These are phyloP conservation scores for Russula sp. DNA, from an alignment of 768 basidiomycete genomes.

Conservation along the genomic window DNA sequence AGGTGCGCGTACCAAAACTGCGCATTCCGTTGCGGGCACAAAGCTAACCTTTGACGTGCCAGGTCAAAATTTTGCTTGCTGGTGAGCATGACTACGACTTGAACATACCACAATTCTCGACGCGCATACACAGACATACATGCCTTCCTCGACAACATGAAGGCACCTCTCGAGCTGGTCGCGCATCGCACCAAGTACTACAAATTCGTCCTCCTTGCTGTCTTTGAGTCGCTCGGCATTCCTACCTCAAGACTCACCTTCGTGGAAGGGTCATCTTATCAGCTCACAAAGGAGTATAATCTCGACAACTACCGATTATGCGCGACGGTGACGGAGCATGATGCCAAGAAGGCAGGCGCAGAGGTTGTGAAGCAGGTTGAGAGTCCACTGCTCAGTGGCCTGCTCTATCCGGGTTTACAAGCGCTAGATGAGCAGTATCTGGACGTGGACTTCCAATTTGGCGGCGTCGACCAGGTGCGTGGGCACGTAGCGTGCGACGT, in stretches of 20 bases:
- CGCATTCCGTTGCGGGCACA: conserved; percentile 24
- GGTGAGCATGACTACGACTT: conserved; percentile 37
- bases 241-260: conserved; percentile 80
- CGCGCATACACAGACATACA: conserved; percentile 63
- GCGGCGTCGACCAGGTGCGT: conserved; percentile 91
- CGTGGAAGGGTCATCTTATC: conserved; percentile 88
- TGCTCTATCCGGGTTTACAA: conserved; percentile 94
- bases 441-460: conserved; percentile 94
- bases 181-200: conserved; percentile 88
- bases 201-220: conserved; percentile 67
- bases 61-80: conserved; percentile 78
- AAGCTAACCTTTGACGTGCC: conserved; percentile 7
- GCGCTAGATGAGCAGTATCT: conserved; percentile 98
- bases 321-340: conserved; percentile 90
- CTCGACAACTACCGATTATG: conserved; percentile 92
- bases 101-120: background rate
- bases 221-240: conserved; percentile 86
- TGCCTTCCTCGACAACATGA: conserved; percentile 95
- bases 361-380: conserved; percentile 99
- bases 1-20: conserved; percentile 40
- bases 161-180: conserved; percentile 91
- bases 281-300: conserved; percentile 86
- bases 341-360: conserved; percentile 96
- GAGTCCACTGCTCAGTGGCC: conserved; percentile 81
- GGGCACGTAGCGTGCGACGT: background rate